These are phyloP conservation scores for Phytopythium aichiense DNA, from an alignment of 352 stramenopile genomes.

Conservation along the genomic window DNA sequence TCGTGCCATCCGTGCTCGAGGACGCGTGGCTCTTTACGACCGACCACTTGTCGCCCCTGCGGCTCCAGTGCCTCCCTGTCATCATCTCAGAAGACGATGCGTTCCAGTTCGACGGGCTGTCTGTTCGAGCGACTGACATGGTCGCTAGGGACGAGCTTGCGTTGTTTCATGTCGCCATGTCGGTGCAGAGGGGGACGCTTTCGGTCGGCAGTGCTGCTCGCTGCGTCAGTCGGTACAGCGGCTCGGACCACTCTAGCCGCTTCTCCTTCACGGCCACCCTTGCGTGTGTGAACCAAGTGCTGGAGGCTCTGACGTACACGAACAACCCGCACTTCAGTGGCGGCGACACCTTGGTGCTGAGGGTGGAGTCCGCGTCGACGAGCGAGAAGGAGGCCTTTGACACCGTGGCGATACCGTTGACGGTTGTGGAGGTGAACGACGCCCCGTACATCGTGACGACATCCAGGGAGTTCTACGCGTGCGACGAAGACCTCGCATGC, in stretches of 20 bases:
- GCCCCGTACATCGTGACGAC: conserved; percentile 43
- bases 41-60: conserved; percentile 41
- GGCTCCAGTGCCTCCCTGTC: conserved; percentile 39
- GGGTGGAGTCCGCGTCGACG: conserved; percentile 13
- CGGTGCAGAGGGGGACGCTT: conserved; percentile 25
- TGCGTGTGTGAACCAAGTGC: conserved; percentile 33
- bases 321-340: conserved; percentile 42
- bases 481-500: conserved; percentile 48
- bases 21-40: conserved; percentile 21
- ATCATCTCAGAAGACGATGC: conserved; percentile 36
- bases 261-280: conserved; percentile 25
- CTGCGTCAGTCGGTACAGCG: conserved; percentile 22
- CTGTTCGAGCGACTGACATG: conserved; percentile 30
- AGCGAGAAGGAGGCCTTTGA: conserved; percentile 17
- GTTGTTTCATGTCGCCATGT: conserved; percentile 22
- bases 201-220: conserved; percentile 11
- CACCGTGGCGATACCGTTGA: conserved; percentile 34
- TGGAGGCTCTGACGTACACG: conserved; percentile 33
- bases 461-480: conserved; percentile 36
- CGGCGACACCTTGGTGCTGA: conserved; percentile 32
- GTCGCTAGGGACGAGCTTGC: background rate
- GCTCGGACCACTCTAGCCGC: background rate
- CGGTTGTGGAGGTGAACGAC: conserved; percentile 56
- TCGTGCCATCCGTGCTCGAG: conserved; percentile 20
- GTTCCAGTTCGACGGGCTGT: conserved; percentile 28